phyloP scores from a whole-genome alignment of 2,329 filamentous ascomycete species.

The Alternaria arbusti region DNA sequence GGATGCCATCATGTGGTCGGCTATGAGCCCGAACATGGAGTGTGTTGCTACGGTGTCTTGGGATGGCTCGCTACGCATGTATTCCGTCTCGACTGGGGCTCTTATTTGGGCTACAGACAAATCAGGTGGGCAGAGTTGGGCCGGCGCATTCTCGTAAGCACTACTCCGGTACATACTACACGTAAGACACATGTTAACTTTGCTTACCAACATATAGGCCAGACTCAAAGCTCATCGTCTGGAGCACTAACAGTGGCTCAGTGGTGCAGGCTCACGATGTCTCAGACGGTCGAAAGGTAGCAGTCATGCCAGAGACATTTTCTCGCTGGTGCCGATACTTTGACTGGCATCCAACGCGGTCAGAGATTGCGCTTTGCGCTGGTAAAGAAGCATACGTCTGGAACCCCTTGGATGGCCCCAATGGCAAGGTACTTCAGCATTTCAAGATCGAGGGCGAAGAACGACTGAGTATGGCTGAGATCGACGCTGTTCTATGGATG shows the following conservation, averaged over 20 bases:
- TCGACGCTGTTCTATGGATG: slow-evolving; percentile 25
- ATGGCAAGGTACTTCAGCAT: slow-evolving; percentile 27
- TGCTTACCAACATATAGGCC: neutral
- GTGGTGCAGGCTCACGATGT: slow-evolving; percentile 28
- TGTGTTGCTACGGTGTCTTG: slow-evolving; percentile 35
- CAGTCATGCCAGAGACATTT: slow-evolving; percentile 17
- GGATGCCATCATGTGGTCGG: slow-evolving; percentile 35
- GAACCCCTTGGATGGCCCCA: slow-evolving; percentile 24
- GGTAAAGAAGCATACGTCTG: slow-evolving; percentile 30
- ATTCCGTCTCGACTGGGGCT: slow-evolving; percentile 22
- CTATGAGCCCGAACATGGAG: slow-evolving; percentile 30
- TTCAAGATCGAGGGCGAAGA: slow-evolving; percentile 16
- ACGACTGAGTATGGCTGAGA: slow-evolving; percentile 4
- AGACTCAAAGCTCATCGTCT: slow-evolving; percentile 32
- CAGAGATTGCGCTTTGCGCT: slow-evolving; percentile 29
- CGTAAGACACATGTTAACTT: neutral
- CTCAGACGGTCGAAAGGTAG: slow-evolving; percentile 17
- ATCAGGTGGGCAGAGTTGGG: slow-evolving; percentile 27
- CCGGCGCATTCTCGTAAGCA: slow-evolving; percentile 30
- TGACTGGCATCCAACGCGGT: slow-evolving; percentile 32
- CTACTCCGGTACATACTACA: neutral
- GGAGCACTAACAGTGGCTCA: slow-evolving; percentile 24
- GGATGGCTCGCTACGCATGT: slow-evolving; percentile 40
- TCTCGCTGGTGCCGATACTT: slow-evolving; percentile 27
- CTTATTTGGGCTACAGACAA: slow-evolving; percentile 27